Conservation (phyloP, 306 rosid genomes). For the Chamaecrista fasciculata region DNA sequence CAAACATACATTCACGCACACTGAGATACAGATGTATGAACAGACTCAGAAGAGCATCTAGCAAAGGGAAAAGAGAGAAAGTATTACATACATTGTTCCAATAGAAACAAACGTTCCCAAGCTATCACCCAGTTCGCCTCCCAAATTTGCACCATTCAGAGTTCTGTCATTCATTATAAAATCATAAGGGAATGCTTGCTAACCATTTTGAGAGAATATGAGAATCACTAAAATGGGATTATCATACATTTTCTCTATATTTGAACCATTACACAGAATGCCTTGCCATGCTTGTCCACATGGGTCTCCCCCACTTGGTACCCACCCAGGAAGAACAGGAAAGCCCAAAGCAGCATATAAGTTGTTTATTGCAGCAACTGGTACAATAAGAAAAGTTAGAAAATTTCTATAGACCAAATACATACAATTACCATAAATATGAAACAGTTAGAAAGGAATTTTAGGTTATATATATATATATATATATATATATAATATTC, state of each 20-base stretch:
- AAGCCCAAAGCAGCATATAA: constrained; percentile 65
- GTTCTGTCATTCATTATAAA: constrained; percentile 49
- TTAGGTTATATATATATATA: no score
- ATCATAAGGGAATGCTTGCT: constrained; percentile 26
- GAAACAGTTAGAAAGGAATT: no score
- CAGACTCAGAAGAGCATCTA: neutral
- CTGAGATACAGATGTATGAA: neutral
- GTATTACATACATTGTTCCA: constrained; percentile 58
- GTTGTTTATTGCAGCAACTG: constrained; percentile 90
- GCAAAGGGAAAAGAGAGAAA: constrained; percentile 22
- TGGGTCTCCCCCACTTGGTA: constrained; percentile 83
- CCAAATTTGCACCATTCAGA: constrained; percentile 84
- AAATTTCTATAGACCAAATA: constrained; percentile 21
- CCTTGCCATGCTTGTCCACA: constrained; percentile 99
- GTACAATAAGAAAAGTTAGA: constrained; percentile 39
- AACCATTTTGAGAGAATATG: constrained; percentile 20
- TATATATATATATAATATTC: neutral
- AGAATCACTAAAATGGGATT: constrained; percentile 17
- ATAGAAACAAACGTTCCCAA: constrained; percentile 66
- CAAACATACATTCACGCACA: neutral
- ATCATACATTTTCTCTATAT: constrained; percentile 66
- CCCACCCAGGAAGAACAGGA: constrained; percentile 91
- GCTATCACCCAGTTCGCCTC: constrained; percentile 76
- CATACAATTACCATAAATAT: neutral
- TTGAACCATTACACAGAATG: constrained; percentile 62